A percentile compares a stretch with the other conserved stretches of the same genome.
Evolutionary conservation across 2,329 filamentous ascomycete species (phyloP).

Genomic region (Claviceps fusiformis): DNA sequence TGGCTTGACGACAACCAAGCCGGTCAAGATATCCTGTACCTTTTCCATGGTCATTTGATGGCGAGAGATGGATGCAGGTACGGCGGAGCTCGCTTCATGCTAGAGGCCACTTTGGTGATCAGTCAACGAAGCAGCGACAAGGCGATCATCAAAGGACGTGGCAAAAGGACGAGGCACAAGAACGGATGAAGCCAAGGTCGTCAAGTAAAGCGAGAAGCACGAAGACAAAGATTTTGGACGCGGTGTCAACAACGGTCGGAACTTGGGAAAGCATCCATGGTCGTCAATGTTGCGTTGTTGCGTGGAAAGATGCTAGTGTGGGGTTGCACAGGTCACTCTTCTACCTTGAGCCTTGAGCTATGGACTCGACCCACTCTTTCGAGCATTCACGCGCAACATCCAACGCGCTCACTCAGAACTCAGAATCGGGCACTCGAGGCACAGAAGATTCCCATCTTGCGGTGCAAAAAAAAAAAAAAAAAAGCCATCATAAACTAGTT

Average conservation of each 20-base stretch:
- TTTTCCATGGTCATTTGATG: conserved; percentile 1
- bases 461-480: too few relatives aligned
- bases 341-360: too few relatives aligned
- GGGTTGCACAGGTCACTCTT: background rate
- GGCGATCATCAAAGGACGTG: background rate
- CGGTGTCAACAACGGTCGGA: background rate
- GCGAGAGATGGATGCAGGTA: background rate
- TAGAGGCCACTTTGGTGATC: background rate
- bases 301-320: background rate
- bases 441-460: too few relatives aligned
- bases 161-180: background rate
- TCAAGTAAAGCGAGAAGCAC: background rate
- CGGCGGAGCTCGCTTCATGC: conserved; percentile 1
- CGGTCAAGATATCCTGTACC: conserved; percentile 1
- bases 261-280: background rate
- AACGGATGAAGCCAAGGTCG: background rate
- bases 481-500: background rate
- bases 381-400: too few relatives aligned
- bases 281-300: background rate
- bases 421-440: too few relatives aligned
- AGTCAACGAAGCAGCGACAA: background rate
- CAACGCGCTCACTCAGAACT: too few relatives aligned
- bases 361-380: background rate
- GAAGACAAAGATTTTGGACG: background rate
- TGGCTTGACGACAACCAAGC: background rate